These are phyloP conservation scores for Kodamaea kaohsiungensis DNA, from an alignment of 805 yeast species.

Conservation along the genomic window DNA sequence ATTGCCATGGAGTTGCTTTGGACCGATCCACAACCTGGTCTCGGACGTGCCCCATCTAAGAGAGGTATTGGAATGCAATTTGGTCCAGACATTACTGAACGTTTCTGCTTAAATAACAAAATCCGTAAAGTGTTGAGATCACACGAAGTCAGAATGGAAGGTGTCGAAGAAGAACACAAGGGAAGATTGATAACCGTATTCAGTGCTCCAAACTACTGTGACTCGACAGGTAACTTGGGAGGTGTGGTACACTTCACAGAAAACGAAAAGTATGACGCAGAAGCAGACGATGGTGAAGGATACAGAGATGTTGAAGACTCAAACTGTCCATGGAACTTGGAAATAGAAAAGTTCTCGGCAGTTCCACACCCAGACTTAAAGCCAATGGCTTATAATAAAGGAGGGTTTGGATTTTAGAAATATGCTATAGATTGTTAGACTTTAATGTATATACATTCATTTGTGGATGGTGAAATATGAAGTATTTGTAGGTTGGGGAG, in stretches of 20 bases:
- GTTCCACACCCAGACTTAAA: conserved; percentile 88
- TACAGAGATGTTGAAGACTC: conserved; percentile 35
- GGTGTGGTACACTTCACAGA: conserved; percentile 77
- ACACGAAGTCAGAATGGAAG: conserved; percentile 93
- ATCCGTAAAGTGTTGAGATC: conserved; percentile 84
- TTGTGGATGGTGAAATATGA: not conserved
- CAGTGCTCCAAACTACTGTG: conserved; percentile 98
- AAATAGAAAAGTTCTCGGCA: conserved; percentile 67
- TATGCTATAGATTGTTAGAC: conserved; percentile 2
- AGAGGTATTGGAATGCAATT: conserved; percentile 96
- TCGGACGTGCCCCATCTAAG: conserved; percentile 84
- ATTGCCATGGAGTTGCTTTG: conserved; percentile 94
- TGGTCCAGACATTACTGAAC: conserved; percentile 90
- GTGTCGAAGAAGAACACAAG: conserved; percentile 84
- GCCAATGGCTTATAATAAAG: conserved; percentile 85
- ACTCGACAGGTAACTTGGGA: conserved; percentile 85
- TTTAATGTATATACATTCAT: not conserved
- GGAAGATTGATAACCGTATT: conserved; percentile 91
- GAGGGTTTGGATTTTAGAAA: conserved; percentile 42
- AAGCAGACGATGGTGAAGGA: conserved; percentile 46
- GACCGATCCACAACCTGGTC: conserved; percentile 88
- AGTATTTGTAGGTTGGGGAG: not conserved
- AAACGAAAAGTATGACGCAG: conserved; percentile 45
- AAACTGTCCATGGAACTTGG: conserved; percentile 48
- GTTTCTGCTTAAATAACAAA: conserved; percentile 70